Evolutionary conservation across 1,284 basidiomycete genomes (phyloP).

Genomic region (Leccinum fallax): DNA sequence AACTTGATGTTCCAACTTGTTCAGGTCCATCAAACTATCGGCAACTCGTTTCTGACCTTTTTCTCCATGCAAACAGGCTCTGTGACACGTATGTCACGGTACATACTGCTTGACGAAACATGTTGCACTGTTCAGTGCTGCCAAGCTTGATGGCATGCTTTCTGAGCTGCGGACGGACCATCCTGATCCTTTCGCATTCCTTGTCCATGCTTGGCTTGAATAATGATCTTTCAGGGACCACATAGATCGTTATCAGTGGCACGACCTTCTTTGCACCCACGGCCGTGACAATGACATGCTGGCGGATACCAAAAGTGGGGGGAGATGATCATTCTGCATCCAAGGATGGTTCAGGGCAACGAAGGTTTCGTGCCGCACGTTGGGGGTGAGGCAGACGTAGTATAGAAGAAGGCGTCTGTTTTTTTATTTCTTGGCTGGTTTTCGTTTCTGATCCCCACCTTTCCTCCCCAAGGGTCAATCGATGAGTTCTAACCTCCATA

Average conservation of each 20-base stretch:
- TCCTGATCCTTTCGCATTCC: background rate
- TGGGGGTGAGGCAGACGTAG: slow-evolving; percentile 17
- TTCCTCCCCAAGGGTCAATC: background rate
- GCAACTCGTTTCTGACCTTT: background rate
- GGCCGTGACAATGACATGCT: background rate
- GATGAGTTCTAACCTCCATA: slow-evolving; percentile 14
- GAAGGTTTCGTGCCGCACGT: slow-evolving; percentile 15
- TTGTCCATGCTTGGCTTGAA: background rate
- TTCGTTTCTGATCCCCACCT: background rate
- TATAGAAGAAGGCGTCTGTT: background rate
- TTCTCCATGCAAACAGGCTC: background rate
- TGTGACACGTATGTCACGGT: too few species aligned
- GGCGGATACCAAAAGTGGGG: slow-evolving; percentile 9
- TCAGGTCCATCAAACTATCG: background rate
- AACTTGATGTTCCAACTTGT: background rate
- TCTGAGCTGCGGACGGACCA: background rate
- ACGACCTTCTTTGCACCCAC: slow-evolving; percentile 10
- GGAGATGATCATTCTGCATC: slow-evolving; percentile 20
- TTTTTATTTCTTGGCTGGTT: background rate
- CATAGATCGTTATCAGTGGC: background rate
- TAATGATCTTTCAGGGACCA: background rate
- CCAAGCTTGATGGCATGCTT: background rate
- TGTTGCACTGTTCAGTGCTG: background rate
- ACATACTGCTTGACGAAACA: background rate
- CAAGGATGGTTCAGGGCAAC: background rate